Evolutionary conservation across 2,329 filamentous ascomycete species (phyloP), one percentile per base, ranked within the genome.

Genomic region (Fonsecaea pugnacius): DNA sequence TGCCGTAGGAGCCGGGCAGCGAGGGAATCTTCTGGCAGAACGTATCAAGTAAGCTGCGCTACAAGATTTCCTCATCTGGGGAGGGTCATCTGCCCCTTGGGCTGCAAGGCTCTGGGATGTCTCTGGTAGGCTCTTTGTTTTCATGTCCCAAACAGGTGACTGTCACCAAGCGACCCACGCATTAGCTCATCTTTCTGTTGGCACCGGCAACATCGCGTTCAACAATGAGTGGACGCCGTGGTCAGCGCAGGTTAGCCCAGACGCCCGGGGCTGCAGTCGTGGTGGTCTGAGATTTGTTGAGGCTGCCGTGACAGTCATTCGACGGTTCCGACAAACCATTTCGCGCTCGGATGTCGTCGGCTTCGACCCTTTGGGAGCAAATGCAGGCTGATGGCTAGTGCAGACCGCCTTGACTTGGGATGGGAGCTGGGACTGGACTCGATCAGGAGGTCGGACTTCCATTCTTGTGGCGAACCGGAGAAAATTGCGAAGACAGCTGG

Each of bases 251-350:
- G 21, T 33, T 48, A 52, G 43, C 4, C n/a, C 12, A 35, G 21
- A 59, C 36, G 30, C 46, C 32, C 32, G 46, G 27, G 35, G 24
- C 33, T 46, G 55, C 55, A 58, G 35, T 52, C 51, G 50, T 60
- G 61, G 61, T 63, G 61, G 61, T 60, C 48, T 63, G 61, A 63
- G 61, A 63, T 59, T 63, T 51, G 61, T 64, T 43, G 38, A 48
- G 50, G 24, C 53, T 56, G 14, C 27, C 53, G 53, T 38, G 27
- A 43, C 12, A 10, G 48, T 54, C 33, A 35, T 8, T 50, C 40
- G 43, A 59, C 33, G 21, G 18, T 30, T 27, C 21, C 21, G 32
- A n/a, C 57, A 36, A 52, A 59, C 43, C 27, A 35, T 51, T 36
- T 30, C 6, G 46, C 46, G 57, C 30, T 38, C 61, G 56, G 61